Conservation (phyloP, 768 basidiomycete species). For the Suillus decipiens region DNA sequence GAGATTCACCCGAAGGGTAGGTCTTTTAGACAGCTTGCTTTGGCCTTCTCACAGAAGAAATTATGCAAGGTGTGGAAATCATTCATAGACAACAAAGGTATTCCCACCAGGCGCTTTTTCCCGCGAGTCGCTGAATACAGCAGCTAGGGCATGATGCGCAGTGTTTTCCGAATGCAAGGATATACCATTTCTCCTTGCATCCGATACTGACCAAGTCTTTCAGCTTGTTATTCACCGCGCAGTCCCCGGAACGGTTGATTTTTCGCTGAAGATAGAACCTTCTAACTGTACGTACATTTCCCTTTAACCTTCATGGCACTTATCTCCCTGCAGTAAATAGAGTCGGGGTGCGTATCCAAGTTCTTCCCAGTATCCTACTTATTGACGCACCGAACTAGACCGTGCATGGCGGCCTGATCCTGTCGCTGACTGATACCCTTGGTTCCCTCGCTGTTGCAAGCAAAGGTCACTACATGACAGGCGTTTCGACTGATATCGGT, state of each 20-base stretch:
- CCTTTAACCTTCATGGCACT: conserved; percentile 4
- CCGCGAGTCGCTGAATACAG: conserved; percentile 12
- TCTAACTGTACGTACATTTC: conserved; percentile 59
- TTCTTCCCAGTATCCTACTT: not conserved
- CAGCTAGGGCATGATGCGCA: conserved; percentile 71
- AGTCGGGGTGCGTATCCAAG: conserved; percentile 60
- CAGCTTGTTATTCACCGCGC: conserved; percentile 68
- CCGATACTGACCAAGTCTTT: conserved; percentile 6
- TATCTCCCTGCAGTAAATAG: conserved; percentile 61
- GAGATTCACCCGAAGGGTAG: conserved; percentile 66
- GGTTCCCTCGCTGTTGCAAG: conserved; percentile 84
- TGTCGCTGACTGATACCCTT: conserved; percentile 82
- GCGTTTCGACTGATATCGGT: conserved; percentile 81
- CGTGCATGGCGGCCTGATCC: conserved; percentile 80
- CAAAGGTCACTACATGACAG: conserved; percentile 84
- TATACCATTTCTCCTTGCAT: not conserved
- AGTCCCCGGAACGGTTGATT: conserved; percentile 70
- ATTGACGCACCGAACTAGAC: conserved; percentile 32
- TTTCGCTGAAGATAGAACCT: conserved; percentile 69
- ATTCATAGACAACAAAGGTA: conserved; percentile 75
- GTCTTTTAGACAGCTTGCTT: conserved; percentile 14
- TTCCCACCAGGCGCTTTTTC: conserved; percentile 11
- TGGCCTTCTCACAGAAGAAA: conserved; percentile 13
- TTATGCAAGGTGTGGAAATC: conserved; percentile 73
- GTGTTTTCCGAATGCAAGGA: conserved; percentile 75